Conservation (phyloP, 2,329 filamentous ascomycete genomes). For the Hypocreales sp. region DNA sequence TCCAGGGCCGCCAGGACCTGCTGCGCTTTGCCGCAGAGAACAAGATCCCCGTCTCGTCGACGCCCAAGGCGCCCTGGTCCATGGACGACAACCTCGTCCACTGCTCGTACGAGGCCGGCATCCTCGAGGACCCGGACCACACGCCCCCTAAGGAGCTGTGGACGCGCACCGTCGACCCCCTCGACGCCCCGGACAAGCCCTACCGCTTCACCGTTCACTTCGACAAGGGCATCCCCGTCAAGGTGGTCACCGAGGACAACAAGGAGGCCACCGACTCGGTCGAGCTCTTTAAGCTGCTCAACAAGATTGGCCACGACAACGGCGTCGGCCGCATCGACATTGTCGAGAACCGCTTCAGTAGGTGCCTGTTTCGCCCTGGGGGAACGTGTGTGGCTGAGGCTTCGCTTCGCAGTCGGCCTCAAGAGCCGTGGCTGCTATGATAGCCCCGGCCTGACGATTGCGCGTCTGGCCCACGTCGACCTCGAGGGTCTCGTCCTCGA, state of each 20-base stretch:
- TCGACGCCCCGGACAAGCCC: slow-evolving; percentile 46
- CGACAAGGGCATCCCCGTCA: slow-evolving; percentile 50
- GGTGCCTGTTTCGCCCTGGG: too few relatives aligned
- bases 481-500: slow-evolving; percentile 43
- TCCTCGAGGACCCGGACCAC: slow-evolving; percentile 38
- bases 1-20: slow-evolving; percentile 48
- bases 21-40: slow-evolving; percentile 53
- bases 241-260: slow-evolving; percentile 37
- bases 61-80: slow-evolving; percentile 55
- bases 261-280: slow-evolving; percentile 31
- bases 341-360: slow-evolving; percentile 25
- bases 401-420: too few relatives aligned
- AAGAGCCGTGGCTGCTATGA: slow-evolving; percentile 11
- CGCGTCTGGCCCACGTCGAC: slow-evolving; percentile 20
- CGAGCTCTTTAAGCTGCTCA: slow-evolving; percentile 48
- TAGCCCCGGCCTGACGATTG: slow-evolving; percentile 8
- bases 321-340: slow-evolving; percentile 51
- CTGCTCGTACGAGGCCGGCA: slow-evolving; percentile 64
- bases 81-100: slow-evolving; percentile 24
- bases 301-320: slow-evolving; percentile 46
- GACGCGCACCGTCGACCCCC: slow-evolving; percentile 31
- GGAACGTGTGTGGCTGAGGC: too few relatives aligned
- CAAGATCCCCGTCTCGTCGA: slow-evolving; percentile 56
- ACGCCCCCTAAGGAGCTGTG: slow-evolving; percentile 57
- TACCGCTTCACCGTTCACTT: slow-evolving; percentile 51